phyloP scores from a whole-genome alignment of 164 flowering plant genomes.

The Platanus orientalis region DNA sequence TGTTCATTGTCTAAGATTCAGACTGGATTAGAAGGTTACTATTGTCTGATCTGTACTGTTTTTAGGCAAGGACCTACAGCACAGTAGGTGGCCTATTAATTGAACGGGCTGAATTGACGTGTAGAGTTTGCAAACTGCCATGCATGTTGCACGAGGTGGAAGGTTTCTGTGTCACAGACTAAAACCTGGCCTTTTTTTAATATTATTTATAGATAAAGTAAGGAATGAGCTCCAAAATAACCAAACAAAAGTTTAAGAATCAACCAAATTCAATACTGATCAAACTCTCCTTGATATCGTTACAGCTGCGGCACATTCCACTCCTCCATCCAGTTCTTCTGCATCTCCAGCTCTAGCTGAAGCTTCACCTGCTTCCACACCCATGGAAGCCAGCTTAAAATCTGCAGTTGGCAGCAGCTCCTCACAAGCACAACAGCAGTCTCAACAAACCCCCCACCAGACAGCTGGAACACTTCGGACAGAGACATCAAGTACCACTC shows the following conservation, averaged over 20 bases:
- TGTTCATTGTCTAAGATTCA: not conserved
- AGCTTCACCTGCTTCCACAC: slow-evolving; percentile 11
- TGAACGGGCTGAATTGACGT: too few species aligned
- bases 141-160: too few species aligned
- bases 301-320: slow-evolving; percentile 24
- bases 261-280: not conserved
- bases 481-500: slow-evolving; percentile 18
- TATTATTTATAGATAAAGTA: too few species aligned
- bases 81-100: too few species aligned
- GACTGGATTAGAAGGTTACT: too few species aligned
- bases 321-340: slow-evolving; percentile 14
- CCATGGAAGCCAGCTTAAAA: slow-evolving; percentile 7
- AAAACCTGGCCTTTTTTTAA: too few species aligned
- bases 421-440: slow-evolving; percentile 20
- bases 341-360: slow-evolving; percentile 20
- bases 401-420: slow-evolving; percentile 9
- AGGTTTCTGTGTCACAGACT: too few species aligned
- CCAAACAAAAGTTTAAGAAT: too few species aligned
- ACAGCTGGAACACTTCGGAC: slow-evolving; percentile 15
- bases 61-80: too few species aligned
- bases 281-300: slow-evolving; percentile 2
- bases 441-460: slow-evolving; percentile 22
- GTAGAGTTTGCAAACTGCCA: too few species aligned
- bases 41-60: too few species aligned
- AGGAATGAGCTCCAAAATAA: too few species aligned